Evolutionary conservation across 305 asterid species (phyloP).

Genomic region (Lippia alba): DNA sequence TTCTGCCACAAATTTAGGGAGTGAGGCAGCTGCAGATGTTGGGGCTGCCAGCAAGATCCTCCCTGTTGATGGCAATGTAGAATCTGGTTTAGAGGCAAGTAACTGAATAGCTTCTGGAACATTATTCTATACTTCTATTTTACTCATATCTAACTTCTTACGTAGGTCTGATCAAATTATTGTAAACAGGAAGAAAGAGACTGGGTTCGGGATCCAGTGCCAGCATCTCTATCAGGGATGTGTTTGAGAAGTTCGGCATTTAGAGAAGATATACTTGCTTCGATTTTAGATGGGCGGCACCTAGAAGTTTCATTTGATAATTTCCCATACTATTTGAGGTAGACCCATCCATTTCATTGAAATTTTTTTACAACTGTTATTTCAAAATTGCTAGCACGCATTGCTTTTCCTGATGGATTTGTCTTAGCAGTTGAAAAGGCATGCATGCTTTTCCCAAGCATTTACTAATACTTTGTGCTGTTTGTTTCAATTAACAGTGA

Average conservation of each 20-base stretch:
- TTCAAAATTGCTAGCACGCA: slow-evolving; percentile 20
- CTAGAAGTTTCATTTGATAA: slow-evolving; percentile 79
- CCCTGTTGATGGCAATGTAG: slow-evolving; percentile 60
- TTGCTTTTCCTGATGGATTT: slow-evolving; percentile 18
- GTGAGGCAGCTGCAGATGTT: slow-evolving; percentile 57
- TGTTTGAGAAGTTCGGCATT: slow-evolving; percentile 59
- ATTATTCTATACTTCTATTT: slow-evolving; percentile 25
- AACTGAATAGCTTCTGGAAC: slow-evolving; percentile 39
- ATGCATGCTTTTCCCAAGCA: slow-evolving; percentile 23
- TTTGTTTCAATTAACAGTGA: slow-evolving; percentile 62
- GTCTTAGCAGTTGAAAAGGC: slow-evolving; percentile 17
- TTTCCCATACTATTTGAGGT: slow-evolving; percentile 92
- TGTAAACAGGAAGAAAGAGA: slow-evolving; percentile 63
- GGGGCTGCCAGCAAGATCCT: slow-evolving; percentile 57
- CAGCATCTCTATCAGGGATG: slow-evolving; percentile 60
- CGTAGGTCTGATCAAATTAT: slow-evolving; percentile 24
- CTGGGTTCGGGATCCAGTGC: slow-evolving; percentile 58
- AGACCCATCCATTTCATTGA: slow-evolving; percentile 27
- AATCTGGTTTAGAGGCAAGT: slow-evolving; percentile 66
- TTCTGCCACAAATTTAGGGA: slow-evolving; percentile 61
- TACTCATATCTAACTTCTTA: background rate
- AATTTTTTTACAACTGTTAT: slow-evolving; percentile 5
- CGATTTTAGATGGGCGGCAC: slow-evolving; percentile 62
- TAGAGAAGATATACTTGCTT: slow-evolving; percentile 64
- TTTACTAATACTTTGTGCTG: slow-evolving; percentile 27